These are phyloP conservation scores for Celoporthe dispersa DNA, from an alignment of 2,329 filamentous ascomycete species.

Conservation along the genomic window DNA sequence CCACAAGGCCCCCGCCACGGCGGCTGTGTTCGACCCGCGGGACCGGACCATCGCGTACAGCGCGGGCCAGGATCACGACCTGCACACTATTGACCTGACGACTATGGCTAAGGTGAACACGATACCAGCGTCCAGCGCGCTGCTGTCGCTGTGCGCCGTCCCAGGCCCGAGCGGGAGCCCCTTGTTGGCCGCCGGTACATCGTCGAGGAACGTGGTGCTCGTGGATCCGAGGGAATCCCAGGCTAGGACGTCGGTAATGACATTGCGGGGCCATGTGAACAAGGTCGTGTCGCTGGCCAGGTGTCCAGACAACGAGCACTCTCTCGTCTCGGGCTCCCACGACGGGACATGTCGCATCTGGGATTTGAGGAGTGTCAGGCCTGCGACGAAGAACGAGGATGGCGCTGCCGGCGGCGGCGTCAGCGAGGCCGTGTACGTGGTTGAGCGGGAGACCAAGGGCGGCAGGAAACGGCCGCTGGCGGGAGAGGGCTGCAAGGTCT, in stretches of 20 bases:
- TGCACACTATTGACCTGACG: slow-evolving; percentile 89
- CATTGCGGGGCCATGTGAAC: slow-evolving; percentile 88
- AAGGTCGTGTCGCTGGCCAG: slow-evolving; percentile 58
- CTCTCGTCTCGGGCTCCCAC: slow-evolving; percentile 86
- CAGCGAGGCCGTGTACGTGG: slow-evolving; percentile 74
- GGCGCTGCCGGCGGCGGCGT: slow-evolving; percentile 62
- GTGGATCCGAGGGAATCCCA: slow-evolving; percentile 85
- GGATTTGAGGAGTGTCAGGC: slow-evolving; percentile 79
- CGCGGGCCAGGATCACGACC: slow-evolving; percentile 85
- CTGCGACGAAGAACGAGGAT: slow-evolving; percentile 62
- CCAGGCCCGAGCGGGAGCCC: slow-evolving; percentile 58
- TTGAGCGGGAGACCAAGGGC: slow-evolving; percentile 74
- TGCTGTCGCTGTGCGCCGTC: slow-evolving; percentile 79
- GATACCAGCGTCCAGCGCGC: slow-evolving; percentile 79
- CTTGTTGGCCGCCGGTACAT: slow-evolving; percentile 74
- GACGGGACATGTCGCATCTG: slow-evolving; percentile 93
- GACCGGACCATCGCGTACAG: slow-evolving; percentile 92
- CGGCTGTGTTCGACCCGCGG: slow-evolving; percentile 80
- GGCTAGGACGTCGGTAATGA: slow-evolving; percentile 80
- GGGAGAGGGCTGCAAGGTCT: slow-evolving; percentile 88
- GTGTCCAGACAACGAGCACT: slow-evolving; percentile 71
- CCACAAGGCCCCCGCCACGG: slow-evolving; percentile 76
- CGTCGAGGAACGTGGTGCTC: slow-evolving; percentile 86
- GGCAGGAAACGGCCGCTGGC: slow-evolving; percentile 67
- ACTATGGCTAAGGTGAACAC: slow-evolving; percentile 80